phyloP scores from a whole-genome alignment of 257 asterid species.

The Primulina eburnea region DNA sequence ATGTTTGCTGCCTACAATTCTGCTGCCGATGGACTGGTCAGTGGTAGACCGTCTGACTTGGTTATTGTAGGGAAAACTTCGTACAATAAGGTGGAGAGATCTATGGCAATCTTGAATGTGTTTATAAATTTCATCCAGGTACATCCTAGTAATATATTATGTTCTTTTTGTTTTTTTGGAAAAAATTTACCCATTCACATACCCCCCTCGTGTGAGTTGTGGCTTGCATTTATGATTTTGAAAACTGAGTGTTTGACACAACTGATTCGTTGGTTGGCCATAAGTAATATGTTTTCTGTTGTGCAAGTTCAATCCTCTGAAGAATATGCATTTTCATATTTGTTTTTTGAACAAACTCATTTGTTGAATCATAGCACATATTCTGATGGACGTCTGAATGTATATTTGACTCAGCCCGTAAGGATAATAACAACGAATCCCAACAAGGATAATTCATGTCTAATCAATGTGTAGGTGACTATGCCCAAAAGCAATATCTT shows the following conservation, averaged over 20 bases:
- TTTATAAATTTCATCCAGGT: slow-evolving; percentile 90
- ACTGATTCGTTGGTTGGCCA: background rate
- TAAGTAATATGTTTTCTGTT: background rate
- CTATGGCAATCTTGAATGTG: slow-evolving; percentile 70
- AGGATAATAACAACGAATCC: background rate
- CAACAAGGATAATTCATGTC: slow-evolving; percentile 12
- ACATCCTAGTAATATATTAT: slow-evolving; percentile 12
- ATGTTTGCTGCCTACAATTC: slow-evolving; percentile 70
- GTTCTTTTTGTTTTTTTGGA: too few species aligned
- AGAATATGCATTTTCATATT: background rate
- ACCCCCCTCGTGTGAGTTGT: background rate
- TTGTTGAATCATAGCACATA: background rate
- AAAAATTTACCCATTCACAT: background rate
- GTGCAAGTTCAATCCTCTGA: background rate
- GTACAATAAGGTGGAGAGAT: slow-evolving; percentile 75
- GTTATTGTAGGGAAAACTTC: slow-evolving; percentile 70
- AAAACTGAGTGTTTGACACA: background rate
- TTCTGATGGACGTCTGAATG: background rate
- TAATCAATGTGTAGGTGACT: slow-evolving; percentile 47
- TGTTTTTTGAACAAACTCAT: background rate
- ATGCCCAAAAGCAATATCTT: slow-evolving; percentile 73
- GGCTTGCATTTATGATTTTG: background rate
- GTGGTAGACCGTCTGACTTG: slow-evolving; percentile 43
- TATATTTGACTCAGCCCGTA: background rate
- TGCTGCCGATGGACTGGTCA: slow-evolving; percentile 31